Base-by-base conservation (phyloP, 257 asterid genomes). In the Solanum commersonii region DNA sequence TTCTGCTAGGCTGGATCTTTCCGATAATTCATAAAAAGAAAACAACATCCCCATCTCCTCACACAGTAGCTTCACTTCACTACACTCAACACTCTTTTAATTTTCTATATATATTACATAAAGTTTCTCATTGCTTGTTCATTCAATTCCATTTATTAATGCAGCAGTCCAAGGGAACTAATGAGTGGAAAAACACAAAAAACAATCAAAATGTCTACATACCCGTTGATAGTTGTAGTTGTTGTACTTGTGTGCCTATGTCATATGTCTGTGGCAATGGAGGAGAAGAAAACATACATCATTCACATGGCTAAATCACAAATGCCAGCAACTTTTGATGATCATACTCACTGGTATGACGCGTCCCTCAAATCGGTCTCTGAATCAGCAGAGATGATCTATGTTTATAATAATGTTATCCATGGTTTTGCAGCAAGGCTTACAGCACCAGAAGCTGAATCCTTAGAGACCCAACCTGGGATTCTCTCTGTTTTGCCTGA, bases 341-440 rank as follows among this genome's bases (percentile, higher is more conserved):
- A 96, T 71, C 98, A 93, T 49, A 20, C 93, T 44, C 88, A 84
- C 68, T 96, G 98, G 99, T 96, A 93, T 83, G 98, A 90, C 84
- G 90, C 98, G 25, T 94, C 99, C 0, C 94, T 96, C 7, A 94
- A 88, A 86, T 93, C 98, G 60, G 96, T 95, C 5, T 95, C 99
- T 5, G 88, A 77, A 29, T 90, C 96, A n/a, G 98, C 98, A 2
- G 91, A 93, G 88, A 94, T 94, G 95, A 27, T 97, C 1, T 97
- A 97, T 86, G 91, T 94, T 2, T 97, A 97, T 91, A 89, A 85
- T 88, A 93, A 86, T 77, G 98, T 90, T 5, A 27, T 96, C 10
- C 98, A 96, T 20, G 99, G 99, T 0, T 97, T 93, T 87, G 92
- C 99, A 2, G 88, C 97, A 40, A 70, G 96, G 8, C 92, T 97